A percentile compares a stretch with the other conserved stretches of the same genome.
phyloP scores from a whole-genome alignment of 306 rosid species.

The Mimosa bimucronata region DNA sequence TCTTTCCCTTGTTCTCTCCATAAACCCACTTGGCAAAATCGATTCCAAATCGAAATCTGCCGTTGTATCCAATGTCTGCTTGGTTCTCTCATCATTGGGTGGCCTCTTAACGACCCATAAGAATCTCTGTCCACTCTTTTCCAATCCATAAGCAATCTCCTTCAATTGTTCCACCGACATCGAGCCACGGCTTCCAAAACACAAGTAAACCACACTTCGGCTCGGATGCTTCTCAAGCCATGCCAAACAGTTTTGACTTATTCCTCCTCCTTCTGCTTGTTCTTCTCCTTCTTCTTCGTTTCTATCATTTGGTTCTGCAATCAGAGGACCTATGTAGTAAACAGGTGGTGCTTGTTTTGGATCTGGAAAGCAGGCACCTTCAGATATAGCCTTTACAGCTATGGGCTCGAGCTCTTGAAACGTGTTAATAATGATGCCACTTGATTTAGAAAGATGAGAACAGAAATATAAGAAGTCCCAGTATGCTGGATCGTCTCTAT shows the following conservation, averaged over 20 bases:
- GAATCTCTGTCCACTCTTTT: constrained; percentile 10
- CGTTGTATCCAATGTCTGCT: neutral
- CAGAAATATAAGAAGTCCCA: constrained; percentile 16
- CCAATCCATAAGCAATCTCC: constrained; percentile 38
- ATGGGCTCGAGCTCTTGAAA: neutral
- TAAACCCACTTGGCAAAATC: constrained; percentile 39
- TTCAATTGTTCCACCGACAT: constrained; percentile 30
- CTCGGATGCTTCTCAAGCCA: constrained; percentile 38
- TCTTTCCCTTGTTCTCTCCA: neutral
- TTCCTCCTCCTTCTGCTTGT: neutral
- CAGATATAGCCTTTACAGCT: neutral
- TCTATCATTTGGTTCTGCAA: neutral
- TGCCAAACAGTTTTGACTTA: neutral
- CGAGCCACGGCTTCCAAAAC: constrained; percentile 38
- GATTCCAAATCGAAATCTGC: neutral
- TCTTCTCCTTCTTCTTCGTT: neutral
- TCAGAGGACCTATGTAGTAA: neutral
- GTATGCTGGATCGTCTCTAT: constrained; percentile 22
- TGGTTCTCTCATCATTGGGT: constrained; percentile 9
- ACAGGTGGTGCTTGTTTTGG: neutral
- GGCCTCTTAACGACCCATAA: constrained; percentile 20
- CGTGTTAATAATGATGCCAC: neutral
- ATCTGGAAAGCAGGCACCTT: neutral
- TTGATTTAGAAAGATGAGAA: constrained; percentile 3
- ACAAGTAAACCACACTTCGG: constrained; percentile 31